Conservation (phyloP, 208 protist species). For the Acanthamoeba pearcei region DNA sequence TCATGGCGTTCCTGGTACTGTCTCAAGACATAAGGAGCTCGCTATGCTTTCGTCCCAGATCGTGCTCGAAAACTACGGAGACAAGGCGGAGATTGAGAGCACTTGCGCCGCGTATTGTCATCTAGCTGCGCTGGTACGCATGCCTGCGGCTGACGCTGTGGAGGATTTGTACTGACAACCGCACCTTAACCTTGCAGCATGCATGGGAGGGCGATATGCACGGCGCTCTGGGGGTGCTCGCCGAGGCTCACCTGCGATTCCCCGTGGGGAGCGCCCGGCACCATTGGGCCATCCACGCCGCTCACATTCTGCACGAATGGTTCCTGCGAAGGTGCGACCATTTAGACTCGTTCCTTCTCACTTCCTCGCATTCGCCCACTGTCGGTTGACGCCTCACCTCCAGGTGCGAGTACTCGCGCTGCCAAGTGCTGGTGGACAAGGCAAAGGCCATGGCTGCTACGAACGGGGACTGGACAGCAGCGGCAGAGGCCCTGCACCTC, state of each 20-base stretch:
- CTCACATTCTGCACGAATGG: conserved; percentile 72
- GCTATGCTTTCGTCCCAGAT: conserved; percentile 46
- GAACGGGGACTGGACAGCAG: conserved; percentile 44
- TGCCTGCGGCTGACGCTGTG: neutral
- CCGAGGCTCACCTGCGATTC: conserved; percentile 12
- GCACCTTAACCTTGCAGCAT: conserved; percentile 1
- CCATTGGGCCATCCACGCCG: conserved; percentile 20
- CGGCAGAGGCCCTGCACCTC: conserved; percentile 24
- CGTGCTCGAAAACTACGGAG: conserved; percentile 50
- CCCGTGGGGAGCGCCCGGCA: neutral
- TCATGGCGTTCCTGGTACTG: neutral
- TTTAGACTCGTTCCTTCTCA: no score
- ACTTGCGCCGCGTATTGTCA: conserved; percentile 51
- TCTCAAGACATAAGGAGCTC: conserved; percentile 20
- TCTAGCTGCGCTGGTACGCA: conserved; percentile 14
- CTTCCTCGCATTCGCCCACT: neutral
- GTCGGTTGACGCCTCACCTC: neutral
- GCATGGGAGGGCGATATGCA: conserved; percentile 38
- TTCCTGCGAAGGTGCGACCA: conserved; percentile 36
- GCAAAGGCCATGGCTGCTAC: conserved; percentile 57
- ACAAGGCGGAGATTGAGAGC: conserved; percentile 42
- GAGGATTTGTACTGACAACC: neutral
- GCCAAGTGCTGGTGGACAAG: conserved; percentile 56
- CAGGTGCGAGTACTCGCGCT: conserved; percentile 50
- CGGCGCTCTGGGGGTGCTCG: conserved; percentile 22